Evolutionary conservation across 352 stramenopile genomes (phyloP).

Genomic region (Globisporangium spiculum): DNA sequence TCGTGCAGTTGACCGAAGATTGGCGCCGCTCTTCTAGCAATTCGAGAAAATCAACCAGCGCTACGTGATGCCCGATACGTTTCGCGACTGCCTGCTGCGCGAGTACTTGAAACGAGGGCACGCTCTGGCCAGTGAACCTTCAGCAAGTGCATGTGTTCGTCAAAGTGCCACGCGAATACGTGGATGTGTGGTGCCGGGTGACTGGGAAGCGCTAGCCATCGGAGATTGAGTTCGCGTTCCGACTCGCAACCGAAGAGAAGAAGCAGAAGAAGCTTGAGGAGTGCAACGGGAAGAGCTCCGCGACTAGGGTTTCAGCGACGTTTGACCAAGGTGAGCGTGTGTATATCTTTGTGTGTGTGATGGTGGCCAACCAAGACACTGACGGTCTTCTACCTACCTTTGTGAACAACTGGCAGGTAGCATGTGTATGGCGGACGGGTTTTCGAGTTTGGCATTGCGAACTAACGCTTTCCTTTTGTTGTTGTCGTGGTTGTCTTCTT

Average conservation of each 20-base stretch:
- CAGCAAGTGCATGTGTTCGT: neutral
- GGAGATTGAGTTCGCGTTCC: neutral
- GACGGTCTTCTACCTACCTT: too few species aligned
- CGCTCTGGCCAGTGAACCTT: neutral
- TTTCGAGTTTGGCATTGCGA: too few species aligned
- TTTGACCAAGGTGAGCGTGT: too few species aligned
- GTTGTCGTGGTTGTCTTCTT: too few species aligned
- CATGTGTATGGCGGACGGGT: too few species aligned
- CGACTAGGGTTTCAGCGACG: too few species aligned
- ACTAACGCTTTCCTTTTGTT: too few species aligned
- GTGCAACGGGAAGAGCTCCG: too few species aligned
- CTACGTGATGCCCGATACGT: slow-evolving; percentile 48
- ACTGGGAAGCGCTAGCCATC: neutral
- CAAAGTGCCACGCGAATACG: neutral
- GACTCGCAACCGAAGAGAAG: neutral
- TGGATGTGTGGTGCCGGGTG: neutral
- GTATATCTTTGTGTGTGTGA: too few species aligned
- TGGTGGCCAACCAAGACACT: too few species aligned
- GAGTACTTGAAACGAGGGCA: neutral
- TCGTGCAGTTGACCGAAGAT: slow-evolving; percentile 46
- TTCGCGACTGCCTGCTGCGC: slow-evolving; percentile 56
- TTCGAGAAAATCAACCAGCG: slow-evolving; percentile 55
- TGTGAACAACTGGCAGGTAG: too few species aligned
- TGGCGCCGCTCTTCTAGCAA: slow-evolving; percentile 53
- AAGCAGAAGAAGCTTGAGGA: neutral